phyloP scores from a whole-genome alignment of 352 stramenopile genomes.

The Hyaloperonospora arabidopsidis region DNA sequence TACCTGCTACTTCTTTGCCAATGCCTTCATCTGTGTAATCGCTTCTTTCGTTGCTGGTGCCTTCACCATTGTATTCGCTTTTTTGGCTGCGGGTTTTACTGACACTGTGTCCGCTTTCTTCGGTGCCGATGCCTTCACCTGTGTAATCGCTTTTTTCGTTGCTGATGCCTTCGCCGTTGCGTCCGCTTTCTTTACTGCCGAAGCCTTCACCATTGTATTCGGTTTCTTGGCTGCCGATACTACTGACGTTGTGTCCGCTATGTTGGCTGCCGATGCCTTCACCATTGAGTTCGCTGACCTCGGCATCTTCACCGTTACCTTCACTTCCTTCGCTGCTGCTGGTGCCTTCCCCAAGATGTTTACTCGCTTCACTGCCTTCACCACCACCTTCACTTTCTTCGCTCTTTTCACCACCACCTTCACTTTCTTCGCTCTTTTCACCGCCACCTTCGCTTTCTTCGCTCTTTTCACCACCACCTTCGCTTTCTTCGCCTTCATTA shows the following conservation, averaged over 20 bases:
- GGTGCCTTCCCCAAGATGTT: neutral
- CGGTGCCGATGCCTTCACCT: neutral
- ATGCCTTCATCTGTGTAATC: neutral
- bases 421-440: neutral
- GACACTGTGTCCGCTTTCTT: neutral
- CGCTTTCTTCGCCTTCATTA: neutral
- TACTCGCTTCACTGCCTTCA: too few species aligned
- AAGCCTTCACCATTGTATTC: too few species aligned
- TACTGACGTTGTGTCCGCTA: too few species aligned
- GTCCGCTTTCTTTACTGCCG: neutral
- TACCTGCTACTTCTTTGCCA: neutral
- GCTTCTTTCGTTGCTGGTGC: neutral
- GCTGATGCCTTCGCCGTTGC: neutral
- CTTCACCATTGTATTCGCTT: neutral
- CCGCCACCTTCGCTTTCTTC: constrained; percentile 2
- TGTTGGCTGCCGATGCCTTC: too few species aligned
- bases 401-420: neutral
- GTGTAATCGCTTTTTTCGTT: neutral
- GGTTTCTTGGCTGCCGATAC: neutral
- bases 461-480: neutral
- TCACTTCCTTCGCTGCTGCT: neutral
- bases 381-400: too few species aligned
- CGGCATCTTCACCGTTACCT: neutral
- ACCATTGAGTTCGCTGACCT: too few species aligned
- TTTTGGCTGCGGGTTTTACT: neutral